Evolutionary conservation across 2,329 filamentous ascomycete genomes (phyloP), one percentile per base, ranked within the genome.

Genomic region (Aspergillus ochraceoroseus): DNA sequence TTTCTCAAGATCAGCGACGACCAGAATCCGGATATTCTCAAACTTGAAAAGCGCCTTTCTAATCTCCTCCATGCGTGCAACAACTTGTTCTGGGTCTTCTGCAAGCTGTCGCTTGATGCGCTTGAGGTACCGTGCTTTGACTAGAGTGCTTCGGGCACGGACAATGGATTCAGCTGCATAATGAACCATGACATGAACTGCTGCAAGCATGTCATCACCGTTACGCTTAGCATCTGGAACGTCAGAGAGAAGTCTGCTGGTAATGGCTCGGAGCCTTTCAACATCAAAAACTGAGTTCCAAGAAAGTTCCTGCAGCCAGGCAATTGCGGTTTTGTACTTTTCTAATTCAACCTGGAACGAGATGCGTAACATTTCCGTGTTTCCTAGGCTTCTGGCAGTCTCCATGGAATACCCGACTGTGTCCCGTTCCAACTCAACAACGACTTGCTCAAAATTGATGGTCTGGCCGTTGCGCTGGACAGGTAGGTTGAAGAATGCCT

Each of bases 401-500:
- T 81, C 79, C 49, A 95, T 79, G 1, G 70, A 72, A 63, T 95
- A 96, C 51, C 80, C 82, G 43, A 96, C 82, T 0, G 92, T 96
- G 54, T 96, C 89, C 57, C 83, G 80, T 64, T 98, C 92, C 3
- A 98, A 75, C 58, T 89, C 82, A 59, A 87, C 86, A 30, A 96
- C 88, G 2, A 96, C 86, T 47, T 95, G 79, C 61, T 96, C 92
- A 55, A 96, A 98, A 32, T 84, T 81, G 19, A 98, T 70, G 15
- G 76, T 77, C 59, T 87, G 74, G 29, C 86, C 88, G 54, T 88
- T 75, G 19, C 82, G 80, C 55, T 76, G 74, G 44, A 98, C 82
- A 2, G 90, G 92, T 0, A 88, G 87, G 59, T 87, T 90, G 73
- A 96, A 98, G 70, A 96, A 95, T 58, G 90, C 92, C 58, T 89